phyloP scores from a whole-genome alignment of 2,329 filamentous ascomycete species.

The Sclerotinia glacialis region DNA sequence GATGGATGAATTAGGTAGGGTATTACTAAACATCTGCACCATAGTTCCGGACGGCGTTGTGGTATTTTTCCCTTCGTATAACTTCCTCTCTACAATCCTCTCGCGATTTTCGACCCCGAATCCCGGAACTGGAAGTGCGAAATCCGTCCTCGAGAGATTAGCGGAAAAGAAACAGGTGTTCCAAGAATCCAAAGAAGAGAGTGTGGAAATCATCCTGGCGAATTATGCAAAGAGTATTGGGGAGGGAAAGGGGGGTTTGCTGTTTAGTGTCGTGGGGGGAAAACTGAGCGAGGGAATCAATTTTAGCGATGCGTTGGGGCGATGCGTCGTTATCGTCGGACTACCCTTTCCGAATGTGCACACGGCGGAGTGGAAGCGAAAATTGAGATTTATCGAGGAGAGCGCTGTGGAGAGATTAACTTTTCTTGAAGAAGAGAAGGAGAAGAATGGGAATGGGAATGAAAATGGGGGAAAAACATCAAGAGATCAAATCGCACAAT shows the following conservation, averaged over 20 bases:
- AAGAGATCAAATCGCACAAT: slow-evolving; percentile 42
- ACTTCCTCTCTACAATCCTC: slow-evolving; percentile 77
- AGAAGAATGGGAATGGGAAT: slow-evolving; percentile 24
- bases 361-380: slow-evolving; percentile 89
- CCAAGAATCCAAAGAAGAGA: slow-evolving; percentile 49
- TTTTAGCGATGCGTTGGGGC: slow-evolving; percentile 85
- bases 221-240: slow-evolving; percentile 70
- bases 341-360: slow-evolving; percentile 89
- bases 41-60: slow-evolving; percentile 85
- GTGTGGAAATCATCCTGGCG: slow-evolving; percentile 62
- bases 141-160: slow-evolving; percentile 64
- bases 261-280: slow-evolving; percentile 89
- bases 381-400: slow-evolving; percentile 79
- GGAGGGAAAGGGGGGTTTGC: slow-evolving; percentile 64
- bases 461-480: not conserved
- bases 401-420: slow-evolving; percentile 46
- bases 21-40: slow-evolving; percentile 68
- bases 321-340: slow-evolving; percentile 87
- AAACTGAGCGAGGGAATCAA: slow-evolving; percentile 98
- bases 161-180: slow-evolving; percentile 61
- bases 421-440: not conserved
- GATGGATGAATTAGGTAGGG: slow-evolving; percentile 70
- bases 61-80: slow-evolving; percentile 93
- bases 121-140: not conserved
- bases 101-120: slow-evolving; percentile 40